phyloP scores from a whole-genome alignment of 23 red algal species.

The Cyanidioschyzon merolae region DNA sequence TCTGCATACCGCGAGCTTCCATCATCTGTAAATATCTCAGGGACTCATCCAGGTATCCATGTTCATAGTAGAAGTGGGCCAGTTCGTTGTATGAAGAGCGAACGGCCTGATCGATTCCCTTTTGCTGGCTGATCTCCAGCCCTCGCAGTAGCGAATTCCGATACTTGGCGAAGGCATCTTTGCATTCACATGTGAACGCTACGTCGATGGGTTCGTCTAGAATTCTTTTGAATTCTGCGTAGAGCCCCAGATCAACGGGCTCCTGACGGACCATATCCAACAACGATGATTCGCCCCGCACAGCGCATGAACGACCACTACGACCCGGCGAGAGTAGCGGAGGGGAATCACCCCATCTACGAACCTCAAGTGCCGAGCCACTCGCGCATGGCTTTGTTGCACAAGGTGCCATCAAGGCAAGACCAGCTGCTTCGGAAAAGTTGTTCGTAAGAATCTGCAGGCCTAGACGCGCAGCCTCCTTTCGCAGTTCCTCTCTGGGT shows the following conservation, averaged over 20 bases:
- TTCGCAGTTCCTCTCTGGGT: background rate
- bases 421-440: background rate
- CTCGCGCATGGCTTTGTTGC: background rate
- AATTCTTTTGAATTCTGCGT: background rate
- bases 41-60: constrained; percentile 7
- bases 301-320: background rate
- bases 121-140: background rate
- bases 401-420: background rate
- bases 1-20: background rate
- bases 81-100: background rate
- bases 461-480: background rate
- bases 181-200: background rate
- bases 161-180: background rate
- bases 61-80: constrained; percentile 4
- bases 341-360: background rate
- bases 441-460: background rate
- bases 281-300: background rate
- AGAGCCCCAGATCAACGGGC: constrained; percentile 3
- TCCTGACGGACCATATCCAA: background rate
- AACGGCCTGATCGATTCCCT: background rate
- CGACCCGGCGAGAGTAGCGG: background rate
- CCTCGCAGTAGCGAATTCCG: background rate
- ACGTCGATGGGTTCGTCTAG: background rate
- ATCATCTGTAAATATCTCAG: background rate
- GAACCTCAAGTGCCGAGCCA: background rate